Base-by-base conservation (phyloP, 108 stramenopile species). In the Nitzschia sp. region DNA sequence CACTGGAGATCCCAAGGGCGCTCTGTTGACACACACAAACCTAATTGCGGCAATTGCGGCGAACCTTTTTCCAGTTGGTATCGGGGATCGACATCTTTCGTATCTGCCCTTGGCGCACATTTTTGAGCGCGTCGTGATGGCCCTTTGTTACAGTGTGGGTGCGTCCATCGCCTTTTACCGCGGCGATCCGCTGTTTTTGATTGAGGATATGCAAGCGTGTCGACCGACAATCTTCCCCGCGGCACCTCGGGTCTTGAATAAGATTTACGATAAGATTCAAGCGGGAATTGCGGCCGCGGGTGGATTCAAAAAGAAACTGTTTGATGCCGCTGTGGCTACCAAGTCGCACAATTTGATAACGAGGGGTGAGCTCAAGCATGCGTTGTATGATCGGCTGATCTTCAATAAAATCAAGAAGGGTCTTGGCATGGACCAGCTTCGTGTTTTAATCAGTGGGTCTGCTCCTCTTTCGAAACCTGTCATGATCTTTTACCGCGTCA, bases 81-180 rank as follows among this genome's bases (percentile, higher is more conserved):
- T 62, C 11, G 73, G 56, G 28, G 97, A 98, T 76, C 84, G 95
- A 5, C 96, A 98, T 80, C 66, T 99, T 33, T 93, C 92, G 25
- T 99, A 97, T 78, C 82, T 99, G 33, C 98, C 98, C 13, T 75
- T 97, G 36, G 93, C 98, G 2, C 98, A 99, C 79, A 96, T 98
- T 59, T 97, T 97, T 76, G 98, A 98, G 82, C 84, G 95, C 6
- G 74, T 84, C 30, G 79, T 97, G 31, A 47, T 77, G 26, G 57
- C 59, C 34, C 87, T 83, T 63, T 70, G 93, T 24, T 80, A 94
- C 45, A 45, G 70, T 8, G 57, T 47, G 19, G 95, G 95, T 9
- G 95, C 84, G 26, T 85, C 85, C 30, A 85, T 95, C 49, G 95
- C 86, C n/a, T 97, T 96, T 71, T 94, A 74, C 55, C 81, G 88